A percentile compares a stretch with the other conserved stretches of the same genome.
phyloP scores from a whole-genome alignment of 2,329 filamentous ascomycete species.

The Pyrenochaeta sp. region DNA sequence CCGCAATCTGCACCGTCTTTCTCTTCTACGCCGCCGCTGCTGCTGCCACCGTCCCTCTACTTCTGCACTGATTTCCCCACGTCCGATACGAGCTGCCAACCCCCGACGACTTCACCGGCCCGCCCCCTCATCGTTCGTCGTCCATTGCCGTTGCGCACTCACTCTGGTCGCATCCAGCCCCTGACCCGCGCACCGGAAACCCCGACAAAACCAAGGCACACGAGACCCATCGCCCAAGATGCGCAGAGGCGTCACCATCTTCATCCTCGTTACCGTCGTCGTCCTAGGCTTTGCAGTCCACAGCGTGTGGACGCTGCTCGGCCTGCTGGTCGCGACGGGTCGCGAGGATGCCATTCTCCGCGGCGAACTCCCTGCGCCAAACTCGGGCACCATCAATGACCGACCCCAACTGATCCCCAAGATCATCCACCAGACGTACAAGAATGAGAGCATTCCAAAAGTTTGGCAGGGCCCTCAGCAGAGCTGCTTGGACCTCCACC shows the following conservation, averaged over 20 bases:
- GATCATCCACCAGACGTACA: conserved; percentile 81
- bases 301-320: conserved; percentile 74
- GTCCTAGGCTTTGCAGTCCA: conserved; percentile 71
- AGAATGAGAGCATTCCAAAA: conserved; percentile 71
- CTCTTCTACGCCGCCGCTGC: conserved; percentile 11
- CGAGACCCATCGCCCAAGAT: conserved; percentile 49
- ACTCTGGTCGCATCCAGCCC: conserved; percentile 9
- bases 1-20: conserved; percentile 12
- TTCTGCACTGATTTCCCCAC: conserved; percentile 19
- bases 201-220: conserved; percentile 29
- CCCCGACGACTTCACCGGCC: conserved; percentile 14
- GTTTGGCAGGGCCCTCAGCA: conserved; percentile 71
- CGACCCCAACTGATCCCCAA: conserved; percentile 72
- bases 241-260: conserved; percentile 68
- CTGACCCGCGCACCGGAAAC: conserved; percentile 3
- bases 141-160: conserved; percentile 9
- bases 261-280: conserved; percentile 69
- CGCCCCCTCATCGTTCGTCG: conserved; percentile 17
- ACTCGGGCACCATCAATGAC: conserved; percentile 65
- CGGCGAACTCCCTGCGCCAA: conserved; percentile 70
- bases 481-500: conserved; percentile 71
- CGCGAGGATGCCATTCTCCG: conserved; percentile 70
- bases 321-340: conserved; percentile 73
- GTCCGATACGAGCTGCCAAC: conserved; percentile 17
- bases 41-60: conserved; percentile 16